Base-by-base conservation (phyloP, 75 land plant genomes). In the Azolla pinnata region DNA sequence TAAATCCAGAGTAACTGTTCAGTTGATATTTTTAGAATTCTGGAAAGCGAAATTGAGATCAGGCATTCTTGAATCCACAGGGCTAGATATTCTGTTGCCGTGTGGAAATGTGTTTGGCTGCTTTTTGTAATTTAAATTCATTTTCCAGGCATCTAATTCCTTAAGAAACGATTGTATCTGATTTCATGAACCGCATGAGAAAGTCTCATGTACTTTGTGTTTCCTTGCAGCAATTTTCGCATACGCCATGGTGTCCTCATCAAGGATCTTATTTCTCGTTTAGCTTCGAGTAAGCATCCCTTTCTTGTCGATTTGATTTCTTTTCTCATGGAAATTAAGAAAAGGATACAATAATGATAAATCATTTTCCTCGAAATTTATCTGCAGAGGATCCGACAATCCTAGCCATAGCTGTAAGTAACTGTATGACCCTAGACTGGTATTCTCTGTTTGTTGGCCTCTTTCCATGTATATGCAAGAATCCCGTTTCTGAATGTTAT, bases 191-290 rank as follows among this genome's bases (percentile, higher is more conserved):
- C 14, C 42, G 12, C 14, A 14, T 38, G 14, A 14, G 42, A 38
- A 38, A 14, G 14, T 38, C 14, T 38, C 12, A 38, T 14, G 7
- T 8, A 38, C 14, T 14, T 38, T 38, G 42, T 8, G 7, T 38
- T 38, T 8, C 14, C 42, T 46, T 14, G 49, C 49, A 46, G 49
- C 49, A 46, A 2, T 46, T 46, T 46, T 17, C 49, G 4, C 49
- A 18, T 46, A 23, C n/a, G n/a, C n/a, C 3, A 18, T 46, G 49
- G 49, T 46, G 49, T 46, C 49, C 49, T 17, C 49, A 46, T 46
- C 49, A 46, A 46, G 12, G 12, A 2, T 4, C 49, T 46, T 23
- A 46, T 3, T 46, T 46, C 21, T 4, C 49, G 17, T 17, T 46
- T 3, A 17, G 2, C 4, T 46, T 46, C 12, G 49, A 46, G 49